Conservation (phyloP, 1,284 basidiomycete species). For the Exobasidium cylindrosporum region DNA sequence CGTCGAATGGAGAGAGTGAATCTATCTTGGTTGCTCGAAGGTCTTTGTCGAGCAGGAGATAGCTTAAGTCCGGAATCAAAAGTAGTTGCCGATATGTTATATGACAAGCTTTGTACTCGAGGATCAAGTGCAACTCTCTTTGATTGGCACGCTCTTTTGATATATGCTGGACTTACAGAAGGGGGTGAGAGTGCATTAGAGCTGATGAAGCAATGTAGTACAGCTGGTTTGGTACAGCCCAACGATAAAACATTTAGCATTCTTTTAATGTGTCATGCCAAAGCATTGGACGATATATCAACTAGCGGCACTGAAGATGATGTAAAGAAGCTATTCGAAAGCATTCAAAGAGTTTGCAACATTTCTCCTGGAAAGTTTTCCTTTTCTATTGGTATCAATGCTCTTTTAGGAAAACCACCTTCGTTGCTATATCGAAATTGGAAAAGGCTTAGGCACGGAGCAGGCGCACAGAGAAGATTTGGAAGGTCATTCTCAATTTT, state of each 20-base stretch:
- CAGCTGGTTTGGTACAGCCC: neutral
- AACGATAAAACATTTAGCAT: neutral
- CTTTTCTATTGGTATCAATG: neutral
- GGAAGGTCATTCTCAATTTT: neutral
- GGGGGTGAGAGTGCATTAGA: neutral
- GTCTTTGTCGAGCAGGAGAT: neutral
- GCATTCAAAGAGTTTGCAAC: neutral
- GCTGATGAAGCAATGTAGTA: neutral
- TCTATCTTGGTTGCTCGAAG: neutral
- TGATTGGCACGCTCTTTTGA: neutral
- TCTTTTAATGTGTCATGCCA: neutral
- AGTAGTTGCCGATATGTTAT: neutral
- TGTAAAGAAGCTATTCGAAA: neutral
- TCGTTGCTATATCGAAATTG: neutral
- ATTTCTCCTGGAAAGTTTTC: neutral
- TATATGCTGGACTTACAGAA: neutral
- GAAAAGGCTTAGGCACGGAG: neutral
- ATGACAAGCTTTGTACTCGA: neutral
- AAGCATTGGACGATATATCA: neutral
- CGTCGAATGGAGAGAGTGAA: neutral
- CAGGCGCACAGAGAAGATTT: neutral
- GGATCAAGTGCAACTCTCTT: neutral
- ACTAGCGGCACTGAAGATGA: neutral
- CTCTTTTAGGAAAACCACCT: neutral
- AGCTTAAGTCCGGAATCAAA: neutral